These are phyloP conservation scores for Ambrosiella beaveri DNA, from an alignment of 2,329 filamentous ascomycete species.

Conservation along the genomic window DNA sequence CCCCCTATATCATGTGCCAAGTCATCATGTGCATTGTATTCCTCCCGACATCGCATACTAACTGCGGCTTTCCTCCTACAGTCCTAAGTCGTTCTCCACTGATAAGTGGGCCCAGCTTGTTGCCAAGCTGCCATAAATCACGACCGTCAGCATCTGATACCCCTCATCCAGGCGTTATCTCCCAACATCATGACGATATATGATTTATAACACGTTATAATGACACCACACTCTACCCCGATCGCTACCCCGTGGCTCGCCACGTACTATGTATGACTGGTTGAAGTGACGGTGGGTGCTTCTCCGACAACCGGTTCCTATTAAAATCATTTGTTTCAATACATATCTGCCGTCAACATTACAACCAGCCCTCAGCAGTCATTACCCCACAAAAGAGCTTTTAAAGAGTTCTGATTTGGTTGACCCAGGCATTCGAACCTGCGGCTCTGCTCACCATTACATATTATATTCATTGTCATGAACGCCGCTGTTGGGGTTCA, in stretches of 20 bases:
- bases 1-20: not conserved
- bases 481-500: not conserved
- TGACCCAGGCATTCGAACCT: not conserved
- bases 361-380: not conserved
- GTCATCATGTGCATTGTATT: not conserved
- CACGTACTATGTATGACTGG: constrained; percentile 9
- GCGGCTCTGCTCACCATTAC: not conserved
- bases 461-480: not conserved
- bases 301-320: constrained; percentile 6
- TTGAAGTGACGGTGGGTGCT: constrained; percentile 11
- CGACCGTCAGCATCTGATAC: not conserved
- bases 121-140: constrained; percentile 60
- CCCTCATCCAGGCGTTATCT: not conserved
- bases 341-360: constrained; percentile 4
- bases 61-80: constrained; percentile 14
- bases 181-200: not conserved
- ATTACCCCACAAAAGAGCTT: not conserved
- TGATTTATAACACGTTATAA: not conserved
- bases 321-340: constrained; percentile 11
- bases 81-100: constrained; percentile 94
- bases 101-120: constrained; percentile 89
- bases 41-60: constrained; percentile 7
- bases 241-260: constrained; percentile 9
- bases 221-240: constrained; percentile 4
- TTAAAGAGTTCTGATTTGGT: not conserved